Conservation (phyloP, 495 filamentous ascomycete species). For the Astrocystis sublimbata region DNA sequence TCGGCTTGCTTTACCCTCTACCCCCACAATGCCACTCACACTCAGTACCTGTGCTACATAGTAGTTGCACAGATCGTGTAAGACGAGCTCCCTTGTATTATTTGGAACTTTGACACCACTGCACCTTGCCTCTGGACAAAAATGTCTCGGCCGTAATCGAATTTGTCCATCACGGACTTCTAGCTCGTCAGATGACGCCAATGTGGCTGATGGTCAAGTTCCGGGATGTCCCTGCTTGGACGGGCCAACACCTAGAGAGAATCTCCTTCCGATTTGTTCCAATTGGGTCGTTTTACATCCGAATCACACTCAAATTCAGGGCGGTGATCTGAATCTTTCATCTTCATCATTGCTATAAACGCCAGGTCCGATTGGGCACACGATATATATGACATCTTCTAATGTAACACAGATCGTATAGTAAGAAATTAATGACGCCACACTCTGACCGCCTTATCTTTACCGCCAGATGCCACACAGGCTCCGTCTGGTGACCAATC, state of each 20-base stretch:
- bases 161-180: background rate
- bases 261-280: too few relatives aligned
- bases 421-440: slow-evolving; percentile 62
- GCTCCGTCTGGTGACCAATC: slow-evolving; percentile 89
- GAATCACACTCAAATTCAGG: too few relatives aligned
- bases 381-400: too few relatives aligned
- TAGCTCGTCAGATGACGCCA: background rate
- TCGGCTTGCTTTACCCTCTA: background rate
- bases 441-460: slow-evolving; percentile 85
- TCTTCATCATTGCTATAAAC: too few relatives aligned
- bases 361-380: too few relatives aligned
- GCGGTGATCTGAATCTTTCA: too few relatives aligned
- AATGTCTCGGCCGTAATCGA: background rate
- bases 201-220: background rate
- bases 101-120: background rate
- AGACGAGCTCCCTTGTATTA: background rate
- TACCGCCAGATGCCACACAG: slow-evolving; percentile 84
- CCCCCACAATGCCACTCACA: background rate
- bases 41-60: background rate
- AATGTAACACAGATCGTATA: too few relatives aligned
- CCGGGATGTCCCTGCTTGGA: background rate
- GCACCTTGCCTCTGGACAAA: background rate
- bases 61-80: background rate
- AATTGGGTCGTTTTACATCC: too few relatives aligned
- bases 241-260: too few relatives aligned